Conservation (phyloP, 139 green algal species). For the Volvox africanus region DNA sequence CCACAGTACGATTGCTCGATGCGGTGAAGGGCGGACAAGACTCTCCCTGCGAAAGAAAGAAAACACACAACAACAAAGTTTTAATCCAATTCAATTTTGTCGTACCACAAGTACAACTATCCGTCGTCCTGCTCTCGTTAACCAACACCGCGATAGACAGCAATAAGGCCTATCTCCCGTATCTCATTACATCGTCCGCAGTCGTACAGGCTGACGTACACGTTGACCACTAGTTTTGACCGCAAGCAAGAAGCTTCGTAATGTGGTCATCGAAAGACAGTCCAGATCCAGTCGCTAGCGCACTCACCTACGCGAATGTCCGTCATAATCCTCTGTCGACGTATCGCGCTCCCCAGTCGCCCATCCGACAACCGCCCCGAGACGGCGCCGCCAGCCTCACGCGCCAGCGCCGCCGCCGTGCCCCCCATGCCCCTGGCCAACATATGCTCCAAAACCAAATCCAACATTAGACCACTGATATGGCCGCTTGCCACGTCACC, state of each 20-base stretch:
- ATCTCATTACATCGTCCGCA: no score
- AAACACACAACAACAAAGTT: no score
- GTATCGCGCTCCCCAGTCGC: not conserved
- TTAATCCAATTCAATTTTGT: no score
- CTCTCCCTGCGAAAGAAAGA: not conserved
- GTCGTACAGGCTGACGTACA: no score
- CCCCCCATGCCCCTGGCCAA: not conserved
- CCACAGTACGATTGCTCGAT: not conserved
- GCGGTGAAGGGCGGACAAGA: not conserved
- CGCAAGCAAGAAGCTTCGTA: no score
- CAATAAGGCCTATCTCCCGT: no score
- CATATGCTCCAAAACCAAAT: constrained; percentile 17
- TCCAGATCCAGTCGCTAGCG: no score
- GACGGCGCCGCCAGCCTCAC: not conserved
- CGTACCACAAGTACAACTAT: no score
- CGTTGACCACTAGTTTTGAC: no score
- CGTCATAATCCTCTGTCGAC: not conserved
- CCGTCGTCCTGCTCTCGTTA: no score
- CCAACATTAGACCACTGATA: not conserved
- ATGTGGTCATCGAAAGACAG: no score
- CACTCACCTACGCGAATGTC: not conserved
- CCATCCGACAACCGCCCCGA: not conserved
- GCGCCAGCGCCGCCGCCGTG: constrained; percentile 4
- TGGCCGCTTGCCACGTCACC: not conserved
- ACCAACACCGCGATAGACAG: no score